Conservation (phyloP, 1,284 basidiomycete species). For the Tetrapyrgos nigripes region DNA sequence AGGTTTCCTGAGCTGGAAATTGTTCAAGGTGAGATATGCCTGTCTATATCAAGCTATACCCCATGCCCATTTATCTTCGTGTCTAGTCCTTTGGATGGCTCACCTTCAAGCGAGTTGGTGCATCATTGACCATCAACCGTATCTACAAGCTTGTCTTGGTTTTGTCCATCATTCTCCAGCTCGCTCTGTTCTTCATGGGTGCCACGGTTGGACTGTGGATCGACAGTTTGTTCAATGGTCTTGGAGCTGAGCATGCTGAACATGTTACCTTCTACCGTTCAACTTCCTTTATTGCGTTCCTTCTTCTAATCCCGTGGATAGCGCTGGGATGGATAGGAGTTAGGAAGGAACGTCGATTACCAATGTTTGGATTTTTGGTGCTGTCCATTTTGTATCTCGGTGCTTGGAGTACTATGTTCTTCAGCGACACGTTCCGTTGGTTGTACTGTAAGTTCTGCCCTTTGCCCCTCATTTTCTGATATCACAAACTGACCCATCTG, state of each 20-base stretch:
- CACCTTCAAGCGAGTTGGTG: constrained; percentile 84
- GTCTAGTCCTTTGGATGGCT: constrained; percentile 78
- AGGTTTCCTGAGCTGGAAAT: constrained; percentile 70
- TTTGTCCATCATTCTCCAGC: constrained; percentile 75
- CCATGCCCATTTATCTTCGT: constrained; percentile 4
- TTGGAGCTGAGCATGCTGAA: constrained; percentile 58
- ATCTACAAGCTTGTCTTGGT: constrained; percentile 75
- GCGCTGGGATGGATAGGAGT: constrained; percentile 75
- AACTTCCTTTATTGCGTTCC: constrained; percentile 54
- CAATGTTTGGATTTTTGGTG: constrained; percentile 67
- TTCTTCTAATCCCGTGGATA: constrained; percentile 77
- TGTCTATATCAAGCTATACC: not conserved
- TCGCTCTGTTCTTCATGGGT: constrained; percentile 79
- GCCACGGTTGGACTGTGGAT: constrained; percentile 76
- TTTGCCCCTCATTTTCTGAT: no score
- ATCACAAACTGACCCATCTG: not conserved
- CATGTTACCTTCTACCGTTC: constrained; percentile 58
- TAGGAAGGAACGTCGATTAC: constrained; percentile 64
- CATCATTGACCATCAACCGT: constrained; percentile 74
- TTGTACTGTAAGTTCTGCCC: constrained; percentile 48
- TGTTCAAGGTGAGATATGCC: constrained; percentile 63
- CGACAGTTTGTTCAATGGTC: constrained; percentile 74
- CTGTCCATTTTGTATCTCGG: constrained; percentile 65
- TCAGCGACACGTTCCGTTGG: constrained; percentile 75
- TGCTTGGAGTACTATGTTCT: constrained; percentile 77